Evolutionary conservation across 148 eudicot species (phyloP).

Genomic region (Nepenthes mirabilis): DNA sequence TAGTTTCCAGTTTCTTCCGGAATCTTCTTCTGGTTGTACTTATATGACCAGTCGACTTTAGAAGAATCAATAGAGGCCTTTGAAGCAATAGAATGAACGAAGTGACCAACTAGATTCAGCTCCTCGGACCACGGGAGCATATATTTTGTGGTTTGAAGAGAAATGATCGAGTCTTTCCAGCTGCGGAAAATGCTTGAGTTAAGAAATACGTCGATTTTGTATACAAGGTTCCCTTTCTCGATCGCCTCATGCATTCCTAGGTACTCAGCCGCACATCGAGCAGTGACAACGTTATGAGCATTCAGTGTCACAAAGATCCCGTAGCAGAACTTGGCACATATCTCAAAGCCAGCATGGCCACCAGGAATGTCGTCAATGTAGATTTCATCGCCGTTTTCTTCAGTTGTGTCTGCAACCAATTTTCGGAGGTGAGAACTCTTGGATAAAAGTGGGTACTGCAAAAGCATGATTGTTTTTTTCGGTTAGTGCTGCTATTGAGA

Average conservation of each 20-base stretch:
- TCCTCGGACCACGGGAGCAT: conserved; percentile 67
- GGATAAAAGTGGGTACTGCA: conserved; percentile 86
- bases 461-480: neutral
- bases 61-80: conserved; percentile 66
- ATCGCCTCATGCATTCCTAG: conserved; percentile 78
- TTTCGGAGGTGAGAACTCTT: conserved; percentile 59
- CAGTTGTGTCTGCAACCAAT: conserved; percentile 38
- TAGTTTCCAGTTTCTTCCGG: conserved; percentile 54
- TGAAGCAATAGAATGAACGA: conserved; percentile 62
- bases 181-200: conserved; percentile 62
- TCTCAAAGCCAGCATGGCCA: conserved; percentile 68
- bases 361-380: conserved; percentile 75
- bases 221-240: conserved; percentile 89
- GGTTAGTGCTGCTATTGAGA: neutral
- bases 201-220: conserved; percentile 83
- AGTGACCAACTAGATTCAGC: conserved; percentile 46
- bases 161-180: conserved; percentile 93
- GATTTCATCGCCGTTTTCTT: conserved; percentile 48
- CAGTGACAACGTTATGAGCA: conserved; percentile 62
- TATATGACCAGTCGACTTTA: conserved; percentile 85
- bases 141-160: conserved; percentile 66
- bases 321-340: conserved; percentile 93
- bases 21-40: conserved; percentile 65
- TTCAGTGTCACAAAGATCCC: conserved; percentile 81
- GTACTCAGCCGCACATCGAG: conserved; percentile 91